phyloP scores from a whole-genome alignment of 805 yeast species.

The Starmerella apis region DNA sequence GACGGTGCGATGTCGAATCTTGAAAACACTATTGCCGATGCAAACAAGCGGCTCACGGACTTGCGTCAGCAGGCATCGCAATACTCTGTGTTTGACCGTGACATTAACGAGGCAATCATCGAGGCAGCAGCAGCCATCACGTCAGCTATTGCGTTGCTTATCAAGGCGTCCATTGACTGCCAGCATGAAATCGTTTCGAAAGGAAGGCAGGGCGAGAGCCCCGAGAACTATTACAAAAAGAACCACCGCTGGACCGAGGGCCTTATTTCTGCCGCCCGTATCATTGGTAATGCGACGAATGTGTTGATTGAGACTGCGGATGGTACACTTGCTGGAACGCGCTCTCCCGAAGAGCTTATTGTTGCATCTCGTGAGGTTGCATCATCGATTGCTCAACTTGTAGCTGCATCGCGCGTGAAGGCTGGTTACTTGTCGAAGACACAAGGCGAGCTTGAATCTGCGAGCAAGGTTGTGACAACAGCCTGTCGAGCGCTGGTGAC shows the following conservation, averaged over 20 bases:
- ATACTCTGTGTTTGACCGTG: conserved; percentile 42
- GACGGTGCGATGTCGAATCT: conserved; percentile 65
- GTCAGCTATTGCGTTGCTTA: conserved; percentile 60
- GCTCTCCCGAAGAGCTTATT: conserved; percentile 69
- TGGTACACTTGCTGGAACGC: conserved; percentile 56
- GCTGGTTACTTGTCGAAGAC: conserved; percentile 66
- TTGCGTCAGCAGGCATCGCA: conserved; percentile 38
- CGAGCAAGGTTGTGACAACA: conserved; percentile 57
- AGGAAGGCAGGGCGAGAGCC: conserved; percentile 54
- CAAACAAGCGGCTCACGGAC: conserved; percentile 48
- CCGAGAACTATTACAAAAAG: conserved; percentile 71
- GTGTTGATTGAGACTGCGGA: conserved; percentile 77
- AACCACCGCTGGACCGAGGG: conserved; percentile 93
- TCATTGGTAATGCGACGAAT: conserved; percentile 75
- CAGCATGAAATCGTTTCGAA: conserved; percentile 70
- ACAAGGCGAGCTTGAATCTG: conserved; percentile 60
- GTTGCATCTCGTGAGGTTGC: conserved; percentile 90
- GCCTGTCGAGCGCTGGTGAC: conserved; percentile 66
- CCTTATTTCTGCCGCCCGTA: conserved; percentile 74
- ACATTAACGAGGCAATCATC: conserved; percentile 65
- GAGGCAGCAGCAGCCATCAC: conserved; percentile 73
- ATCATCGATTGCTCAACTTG: conserved; percentile 84
- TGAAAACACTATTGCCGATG: conserved; percentile 56
- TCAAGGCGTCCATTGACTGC: conserved; percentile 66
- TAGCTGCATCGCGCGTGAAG: conserved; percentile 82